Percentiles rank a stretch among this genome's conserved stretches.
phyloP scores from a whole-genome alignment of 495 filamentous ascomycete species.

The Xylaria longipes region DNA sequence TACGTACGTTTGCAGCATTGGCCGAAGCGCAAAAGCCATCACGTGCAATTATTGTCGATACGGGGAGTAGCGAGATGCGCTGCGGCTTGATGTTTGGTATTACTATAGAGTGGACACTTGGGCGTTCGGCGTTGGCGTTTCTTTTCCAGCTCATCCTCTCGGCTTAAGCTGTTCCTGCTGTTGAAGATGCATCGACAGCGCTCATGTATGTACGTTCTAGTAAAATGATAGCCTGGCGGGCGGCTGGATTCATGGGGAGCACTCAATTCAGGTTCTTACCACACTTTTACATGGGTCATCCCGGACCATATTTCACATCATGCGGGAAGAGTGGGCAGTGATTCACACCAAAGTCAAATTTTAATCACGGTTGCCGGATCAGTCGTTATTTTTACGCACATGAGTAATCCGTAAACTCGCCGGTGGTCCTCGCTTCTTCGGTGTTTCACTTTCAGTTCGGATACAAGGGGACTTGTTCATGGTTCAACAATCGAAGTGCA shows the following conservation, averaged over 20 bases:
- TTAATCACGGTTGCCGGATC: neutral
- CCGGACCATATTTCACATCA: neutral
- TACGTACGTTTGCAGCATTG: neutral
- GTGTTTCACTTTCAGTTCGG: neutral
- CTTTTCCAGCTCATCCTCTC: neutral
- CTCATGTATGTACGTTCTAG: constrained; percentile 13
- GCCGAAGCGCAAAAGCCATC: neutral
- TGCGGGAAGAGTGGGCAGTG: neutral
- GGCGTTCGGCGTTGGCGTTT: constrained; percentile 12
- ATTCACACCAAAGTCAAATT: neutral
- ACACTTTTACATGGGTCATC: neutral
- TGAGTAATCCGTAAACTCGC: neutral
- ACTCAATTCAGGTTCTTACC: constrained; percentile 6
- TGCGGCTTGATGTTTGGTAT: constrained; percentile 1
- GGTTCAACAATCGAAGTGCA: neutral
- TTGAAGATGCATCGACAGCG: constrained; percentile 6
- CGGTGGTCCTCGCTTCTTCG: neutral
- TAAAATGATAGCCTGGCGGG: neutral
- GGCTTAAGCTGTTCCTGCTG: neutral
- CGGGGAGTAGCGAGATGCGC: neutral
- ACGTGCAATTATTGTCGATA: neutral
- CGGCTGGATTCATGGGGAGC: neutral
- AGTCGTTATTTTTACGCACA: neutral
- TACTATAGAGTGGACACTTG: constrained; percentile 12
- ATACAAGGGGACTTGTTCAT: neutral